Conservation (phyloP, 2,329 filamentous ascomycete genomes). For the Emergomyces africanus region DNA sequence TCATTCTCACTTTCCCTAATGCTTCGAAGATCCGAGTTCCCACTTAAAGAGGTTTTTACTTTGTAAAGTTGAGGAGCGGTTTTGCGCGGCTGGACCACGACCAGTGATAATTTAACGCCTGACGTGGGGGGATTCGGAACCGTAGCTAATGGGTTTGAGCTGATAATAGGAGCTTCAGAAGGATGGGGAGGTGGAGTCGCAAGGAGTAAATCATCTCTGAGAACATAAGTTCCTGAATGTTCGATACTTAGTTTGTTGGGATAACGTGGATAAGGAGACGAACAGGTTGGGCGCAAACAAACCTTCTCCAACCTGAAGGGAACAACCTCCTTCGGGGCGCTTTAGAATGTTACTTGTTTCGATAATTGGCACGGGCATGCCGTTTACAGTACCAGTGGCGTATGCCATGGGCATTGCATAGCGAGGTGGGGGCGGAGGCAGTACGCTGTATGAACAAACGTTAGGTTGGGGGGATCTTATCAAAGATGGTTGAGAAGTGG, state of each 20-base stretch:
- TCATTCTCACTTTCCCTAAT: constrained; percentile 53
- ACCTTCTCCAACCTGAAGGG: constrained; percentile 92
- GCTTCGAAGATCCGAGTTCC: constrained; percentile 23
- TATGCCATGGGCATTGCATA: constrained; percentile 65
- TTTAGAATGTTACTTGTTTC: constrained; percentile 88
- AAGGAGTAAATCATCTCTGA: constrained; percentile 82
- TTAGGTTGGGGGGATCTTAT: constrained; percentile 19
- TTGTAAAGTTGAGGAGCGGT: constrained; percentile 36
- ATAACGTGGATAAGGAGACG: background rate
- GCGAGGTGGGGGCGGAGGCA: constrained; percentile 70
- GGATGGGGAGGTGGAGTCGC: constrained; percentile 93
- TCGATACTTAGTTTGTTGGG: background rate
- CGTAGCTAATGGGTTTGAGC: constrained; percentile 83
- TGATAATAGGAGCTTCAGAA: constrained; percentile 74
- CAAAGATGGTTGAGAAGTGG: constrained; percentile 11
- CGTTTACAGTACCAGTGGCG: constrained; percentile 57
- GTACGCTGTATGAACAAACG: constrained; percentile 47
- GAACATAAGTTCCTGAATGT: constrained; percentile 63
- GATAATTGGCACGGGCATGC: constrained; percentile 59
- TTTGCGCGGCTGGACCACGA: constrained; percentile 54
- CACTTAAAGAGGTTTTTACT: constrained; percentile 39
- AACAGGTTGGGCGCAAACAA: constrained; percentile 13
- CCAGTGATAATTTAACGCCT: constrained; percentile 72
- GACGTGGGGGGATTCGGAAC: constrained; percentile 68
- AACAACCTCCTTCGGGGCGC: constrained; percentile 71